Evolutionary conservation across 352 stramenopile genomes (phyloP).

Genomic region (Pythium pyrilobum): DNA sequence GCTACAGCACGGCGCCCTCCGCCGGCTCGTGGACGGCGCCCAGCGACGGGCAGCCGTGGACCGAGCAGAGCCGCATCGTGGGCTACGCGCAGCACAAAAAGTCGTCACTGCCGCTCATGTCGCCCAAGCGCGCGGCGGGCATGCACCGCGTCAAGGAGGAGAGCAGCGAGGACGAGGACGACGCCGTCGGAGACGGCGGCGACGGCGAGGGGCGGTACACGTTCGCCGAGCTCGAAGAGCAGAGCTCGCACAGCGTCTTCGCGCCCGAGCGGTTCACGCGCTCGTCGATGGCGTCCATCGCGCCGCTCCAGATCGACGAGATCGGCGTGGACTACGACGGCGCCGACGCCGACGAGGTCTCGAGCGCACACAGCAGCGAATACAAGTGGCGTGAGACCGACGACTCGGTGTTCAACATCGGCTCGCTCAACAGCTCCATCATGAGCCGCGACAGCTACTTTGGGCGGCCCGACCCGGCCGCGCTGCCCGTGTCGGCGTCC

Average conservation of each 20-base stretch:
- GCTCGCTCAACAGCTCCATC: conserved; percentile 14
- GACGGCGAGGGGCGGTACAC: conserved; percentile 16
- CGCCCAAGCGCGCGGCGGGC: neutral
- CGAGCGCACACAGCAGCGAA: conserved; percentile 11
- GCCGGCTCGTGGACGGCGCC: conserved; percentile 14
- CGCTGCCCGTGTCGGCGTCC: neutral
- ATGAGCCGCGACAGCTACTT: conserved; percentile 19
- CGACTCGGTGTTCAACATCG: conserved; percentile 19
- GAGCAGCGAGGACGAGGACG: neutral
- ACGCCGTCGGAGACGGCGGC: conserved; percentile 5
- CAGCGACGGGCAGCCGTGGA: conserved; percentile 11
- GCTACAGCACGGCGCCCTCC: conserved; percentile 31
- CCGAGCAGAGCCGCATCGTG: conserved; percentile 14
- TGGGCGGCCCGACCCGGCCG: conserved; percentile 1
- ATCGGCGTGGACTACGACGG: conserved; percentile 10
- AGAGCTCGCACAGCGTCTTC: conserved; percentile 23
- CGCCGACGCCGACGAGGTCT: neutral
- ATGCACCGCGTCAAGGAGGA: conserved; percentile 13
- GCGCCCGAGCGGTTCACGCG: conserved; percentile 20
- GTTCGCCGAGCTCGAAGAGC: conserved; percentile 21
- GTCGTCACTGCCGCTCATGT: conserved; percentile 4
- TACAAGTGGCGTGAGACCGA: conserved; percentile 14
- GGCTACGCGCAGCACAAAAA: conserved; percentile 1
- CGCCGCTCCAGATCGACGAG: conserved; percentile 13
- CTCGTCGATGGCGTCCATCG: conserved; percentile 14